A percentile compares a stretch with the other conserved stretches of the same genome.
Evolutionary conservation across 139 green algal species (phyloP).

Genomic region (Closterium sp.): DNA sequence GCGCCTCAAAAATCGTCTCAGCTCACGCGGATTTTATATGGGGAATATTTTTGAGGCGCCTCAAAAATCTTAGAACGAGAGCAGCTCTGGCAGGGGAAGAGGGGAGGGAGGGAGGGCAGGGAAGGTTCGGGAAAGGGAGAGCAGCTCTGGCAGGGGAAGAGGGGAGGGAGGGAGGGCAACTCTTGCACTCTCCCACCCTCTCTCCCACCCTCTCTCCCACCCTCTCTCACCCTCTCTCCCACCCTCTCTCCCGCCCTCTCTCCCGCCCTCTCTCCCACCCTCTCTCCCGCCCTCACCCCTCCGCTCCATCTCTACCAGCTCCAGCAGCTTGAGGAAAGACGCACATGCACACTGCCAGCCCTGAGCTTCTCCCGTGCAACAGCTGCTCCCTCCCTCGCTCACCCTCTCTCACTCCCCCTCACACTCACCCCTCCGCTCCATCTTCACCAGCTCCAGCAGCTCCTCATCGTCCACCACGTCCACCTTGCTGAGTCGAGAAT

Average conservation of each 20-base stretch:
- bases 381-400: neutral
- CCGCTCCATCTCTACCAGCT: slow-evolving; percentile 61
- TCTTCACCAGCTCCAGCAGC: slow-evolving; percentile 95
- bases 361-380: no score
- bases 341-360: no score
- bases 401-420: no score
- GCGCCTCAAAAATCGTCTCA: no score
- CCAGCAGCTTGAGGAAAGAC: no score
- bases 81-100: neutral
- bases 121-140: neutral
- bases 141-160: neutral
- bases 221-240: no score
- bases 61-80: no score
- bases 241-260: neutral
- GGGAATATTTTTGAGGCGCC: no score
- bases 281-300: neutral
- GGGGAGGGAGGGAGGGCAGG: neutral
- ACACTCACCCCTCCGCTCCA: slow-evolving; percentile 79
- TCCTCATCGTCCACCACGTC: slow-evolving; percentile 94
- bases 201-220: no score
- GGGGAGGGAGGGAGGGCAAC: neutral
- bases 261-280: neutral
- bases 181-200: no score
- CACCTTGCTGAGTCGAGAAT: slow-evolving; percentile 86
- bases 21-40: no score